Evolutionary conservation across 768 basidiomycete genomes (phyloP), one percentile per base, ranked within the genome.

Genomic region (Mrakia hoshinonis): DNA sequence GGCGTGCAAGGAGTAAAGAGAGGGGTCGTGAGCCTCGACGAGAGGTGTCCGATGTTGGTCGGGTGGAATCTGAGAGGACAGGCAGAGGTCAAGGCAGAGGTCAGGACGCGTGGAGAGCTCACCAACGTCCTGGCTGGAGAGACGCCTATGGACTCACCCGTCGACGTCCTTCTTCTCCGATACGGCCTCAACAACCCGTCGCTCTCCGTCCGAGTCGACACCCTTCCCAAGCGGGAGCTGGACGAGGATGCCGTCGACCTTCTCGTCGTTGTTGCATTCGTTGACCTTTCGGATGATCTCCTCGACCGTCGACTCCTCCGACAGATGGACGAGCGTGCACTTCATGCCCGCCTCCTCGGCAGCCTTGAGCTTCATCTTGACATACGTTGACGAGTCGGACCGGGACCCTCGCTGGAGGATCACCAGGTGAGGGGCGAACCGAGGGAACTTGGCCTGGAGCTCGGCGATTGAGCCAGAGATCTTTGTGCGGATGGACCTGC

Each of bases 321-420:
- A 82, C 46, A 82, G 76, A 63, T 79, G 82, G 78, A 98, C 82
- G 78, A 97, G 92, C 67, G 87, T 86, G 80, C 90, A 89, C 72
- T 84, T 85, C 81, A 98, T 90, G 72, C 96, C 94, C 74, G 90
- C 88, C 81, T 98, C 92, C 76, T 92, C 87, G 13, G 93, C 90
- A 13, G 96, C 96, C 80, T 94, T 97, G 52, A 86, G 83, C 82
- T 99, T 99, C 95, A 98, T 98, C 77, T 92, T 91, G 75, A 99
- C 88, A 81, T 99, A 99, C 51, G 88, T 87, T 24, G 84, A 82
- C 6, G 94, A 98, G 79, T 97, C 95, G 26, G 92, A 87, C 71
- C 91, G 89, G 38, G 87, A 86, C 67, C 96, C 96, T 64, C 92
- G 92, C 81, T 98, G 96, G 55, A 99, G 85, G 80, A 99, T 92